Evolutionary conservation across 2,329 filamentous ascomycete genomes (phyloP).

Genomic region (Massarina eburnea): DNA sequence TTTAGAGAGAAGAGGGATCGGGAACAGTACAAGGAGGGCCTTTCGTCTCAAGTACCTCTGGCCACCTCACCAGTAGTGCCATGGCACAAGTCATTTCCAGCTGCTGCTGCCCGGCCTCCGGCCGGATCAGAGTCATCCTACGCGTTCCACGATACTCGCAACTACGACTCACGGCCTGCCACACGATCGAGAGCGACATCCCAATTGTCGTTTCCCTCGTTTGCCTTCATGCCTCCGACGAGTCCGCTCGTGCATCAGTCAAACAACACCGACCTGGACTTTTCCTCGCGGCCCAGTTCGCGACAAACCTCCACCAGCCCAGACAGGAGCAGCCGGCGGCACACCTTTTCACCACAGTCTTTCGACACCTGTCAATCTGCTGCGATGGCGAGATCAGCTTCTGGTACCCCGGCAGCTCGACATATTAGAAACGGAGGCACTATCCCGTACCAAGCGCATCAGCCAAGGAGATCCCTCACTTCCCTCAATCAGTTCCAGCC

Average conservation of each 20-base stretch:
- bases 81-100: slow-evolving; percentile 56
- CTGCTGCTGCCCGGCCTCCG: slow-evolving; percentile 31
- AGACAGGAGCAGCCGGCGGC: slow-evolving; percentile 61
- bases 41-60: slow-evolving; percentile 19
- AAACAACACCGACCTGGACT: slow-evolving; percentile 76
- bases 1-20: slow-evolving; percentile 54
- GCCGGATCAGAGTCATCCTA: slow-evolving; percentile 17
- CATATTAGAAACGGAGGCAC: slow-evolving; percentile 60
- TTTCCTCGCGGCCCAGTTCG: slow-evolving; percentile 51
- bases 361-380: slow-evolving; percentile 54
- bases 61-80: slow-evolving; percentile 59
- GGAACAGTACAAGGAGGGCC: slow-evolving; percentile 13
- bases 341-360: slow-evolving; percentile 69
- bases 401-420: slow-evolving; percentile 32
- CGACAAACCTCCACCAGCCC: slow-evolving; percentile 44
- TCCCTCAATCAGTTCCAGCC: slow-evolving; percentile 51
- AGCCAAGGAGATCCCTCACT: slow-evolving; percentile 73
- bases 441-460: slow-evolving; percentile 73
- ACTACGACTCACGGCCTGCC: slow-evolving; percentile 36
- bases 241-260: slow-evolving; percentile 89
- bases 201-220: slow-evolving; percentile 72
- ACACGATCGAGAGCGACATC: slow-evolving; percentile 46
- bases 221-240: slow-evolving; percentile 83
- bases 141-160: slow-evolving; percentile 16
- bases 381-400: slow-evolving; percentile 35